Base-by-base conservation (phyloP, 129 eudicot genomes). In the Apium graveolens region DNA sequence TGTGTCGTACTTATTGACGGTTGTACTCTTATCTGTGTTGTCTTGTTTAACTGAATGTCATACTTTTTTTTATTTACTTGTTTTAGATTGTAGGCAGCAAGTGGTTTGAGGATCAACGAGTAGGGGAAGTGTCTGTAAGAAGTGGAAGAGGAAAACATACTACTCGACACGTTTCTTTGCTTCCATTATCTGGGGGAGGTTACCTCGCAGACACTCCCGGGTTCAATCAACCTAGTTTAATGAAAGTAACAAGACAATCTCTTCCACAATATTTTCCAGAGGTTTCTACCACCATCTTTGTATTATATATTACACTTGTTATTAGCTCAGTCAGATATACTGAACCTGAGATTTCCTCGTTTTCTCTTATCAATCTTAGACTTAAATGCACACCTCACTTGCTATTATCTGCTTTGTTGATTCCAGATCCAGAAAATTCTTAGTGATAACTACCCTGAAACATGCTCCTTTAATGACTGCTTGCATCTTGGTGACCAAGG, bases 101-200 rank as follows among this genome's bases (percentile, higher is more conserved):
- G 85, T 95, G 97, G 96, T 84, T 90, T 75, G 97, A 92, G 84
- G 97, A 95, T 80, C 99, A 95, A 78, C 89, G 95, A 73, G 97
- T 95, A 43, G 99, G 92, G 48, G 92, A 95, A 84, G 97, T 95
- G 74, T 95, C 99, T 44, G 82, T 89, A 44, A 88, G 97, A 86
- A 95, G 96, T 81, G 99, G 97, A 41, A 91, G 93, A 85, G 99
- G 99, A 74, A 95, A 92, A 81, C 97, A 95, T 80, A 95, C 99
- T 18, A 95, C 99, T 75, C 83, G 98, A 31, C 87, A 95, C 69
- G 99, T 95, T n/a, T 92, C 99, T 34, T 84, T 95, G 85, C 99
- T 95, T 78, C 99, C 97, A 7, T 74, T 95, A 78, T 85, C 96
- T 81, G 91, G 85, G 76, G 99, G 99, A 70, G 99, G 99, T 60